These are phyloP conservation scores for Kwoniella mangroviensis DNA, from an alignment of 768 basidiomycete genomes.

Conservation along the genomic window DNA sequence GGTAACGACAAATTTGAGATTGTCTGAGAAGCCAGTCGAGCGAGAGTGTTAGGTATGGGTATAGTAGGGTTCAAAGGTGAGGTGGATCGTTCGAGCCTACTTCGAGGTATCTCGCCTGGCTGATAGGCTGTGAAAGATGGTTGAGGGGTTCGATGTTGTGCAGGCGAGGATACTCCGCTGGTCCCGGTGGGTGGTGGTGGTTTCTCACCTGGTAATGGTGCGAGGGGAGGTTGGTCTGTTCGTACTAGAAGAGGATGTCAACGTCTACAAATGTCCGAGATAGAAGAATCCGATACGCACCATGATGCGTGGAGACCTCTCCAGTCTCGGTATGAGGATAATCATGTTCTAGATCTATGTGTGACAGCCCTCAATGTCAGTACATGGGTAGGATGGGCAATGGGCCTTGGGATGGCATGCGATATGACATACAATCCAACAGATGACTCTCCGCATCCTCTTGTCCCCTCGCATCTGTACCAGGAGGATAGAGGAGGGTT, in stretches of 20 bases:
- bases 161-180: not conserved
- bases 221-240: constrained; percentile 2
- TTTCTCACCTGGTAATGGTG: constrained; percentile 9
- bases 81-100: not conserved
- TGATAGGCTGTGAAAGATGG: not conserved
- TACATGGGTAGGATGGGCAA: too few relatives aligned
- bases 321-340: constrained; percentile 16
- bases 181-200: too few relatives aligned
- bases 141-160: not conserved
- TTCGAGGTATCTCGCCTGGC: not conserved
- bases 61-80: constrained; percentile 14
- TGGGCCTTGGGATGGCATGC: not conserved
- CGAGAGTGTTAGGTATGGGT: constrained; percentile 12
- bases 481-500: constrained; percentile 10
- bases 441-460: constrained; percentile 19
- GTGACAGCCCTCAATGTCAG: not conserved
- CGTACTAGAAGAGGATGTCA: too few relatives aligned
- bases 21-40: constrained; percentile 10
- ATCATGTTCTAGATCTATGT: constrained; percentile 19
- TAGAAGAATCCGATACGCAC: too few relatives aligned
- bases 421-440: constrained; percentile 20
- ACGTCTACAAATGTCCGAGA: too few relatives aligned
- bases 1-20: constrained; percentile 4
- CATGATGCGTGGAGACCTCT: constrained; percentile 1
- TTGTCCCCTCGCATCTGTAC: constrained; percentile 2